Conservation (phyloP, 495 filamentous ascomycete genomes). For the Penicillium robsamsonii region DNA sequence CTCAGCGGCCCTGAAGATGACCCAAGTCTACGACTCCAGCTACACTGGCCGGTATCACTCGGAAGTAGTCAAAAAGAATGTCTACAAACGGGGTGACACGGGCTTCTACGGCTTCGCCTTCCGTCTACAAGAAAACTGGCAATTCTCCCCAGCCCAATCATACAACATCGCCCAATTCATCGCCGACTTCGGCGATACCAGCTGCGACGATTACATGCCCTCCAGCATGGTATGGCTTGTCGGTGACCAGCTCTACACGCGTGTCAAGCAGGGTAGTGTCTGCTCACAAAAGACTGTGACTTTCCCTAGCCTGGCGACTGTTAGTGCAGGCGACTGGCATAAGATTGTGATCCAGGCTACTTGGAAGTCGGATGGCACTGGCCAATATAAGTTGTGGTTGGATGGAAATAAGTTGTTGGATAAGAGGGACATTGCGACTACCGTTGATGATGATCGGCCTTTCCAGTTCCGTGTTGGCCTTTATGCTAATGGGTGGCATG, state of each 20-base stretch:
- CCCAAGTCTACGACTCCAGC: conserved; percentile 47
- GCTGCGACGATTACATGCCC: conserved; percentile 54
- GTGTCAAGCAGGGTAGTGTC: conserved; percentile 47
- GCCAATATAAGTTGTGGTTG: conserved; percentile 51
- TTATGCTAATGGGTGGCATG: conserved; percentile 58
- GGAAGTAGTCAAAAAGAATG: conserved; percentile 48
- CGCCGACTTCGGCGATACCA: conserved; percentile 47
- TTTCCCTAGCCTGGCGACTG: conserved; percentile 34
- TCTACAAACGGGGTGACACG: conserved; percentile 48
- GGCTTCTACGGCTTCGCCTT: conserved; percentile 58
- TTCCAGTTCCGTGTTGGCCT: conserved; percentile 56
- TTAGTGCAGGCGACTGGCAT: conserved; percentile 51
- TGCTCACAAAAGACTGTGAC: conserved; percentile 34
- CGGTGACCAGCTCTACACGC: conserved; percentile 46
- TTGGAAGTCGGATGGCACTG: conserved; percentile 48
- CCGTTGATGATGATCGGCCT: conserved; percentile 39
- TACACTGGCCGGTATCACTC: conserved; percentile 56
- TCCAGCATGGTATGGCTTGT: conserved; percentile 53
- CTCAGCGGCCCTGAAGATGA: conserved; percentile 49
- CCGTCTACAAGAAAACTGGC: conserved; percentile 49
- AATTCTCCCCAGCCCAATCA: conserved; percentile 45
- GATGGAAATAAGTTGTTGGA: conserved; percentile 51
- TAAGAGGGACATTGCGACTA: conserved; percentile 42
- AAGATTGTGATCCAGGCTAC: conserved; percentile 46
- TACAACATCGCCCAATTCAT: conserved; percentile 59